Base-by-base conservation (phyloP, 1,284 basidiomycete species). In the Puccinia triticina region DNA sequence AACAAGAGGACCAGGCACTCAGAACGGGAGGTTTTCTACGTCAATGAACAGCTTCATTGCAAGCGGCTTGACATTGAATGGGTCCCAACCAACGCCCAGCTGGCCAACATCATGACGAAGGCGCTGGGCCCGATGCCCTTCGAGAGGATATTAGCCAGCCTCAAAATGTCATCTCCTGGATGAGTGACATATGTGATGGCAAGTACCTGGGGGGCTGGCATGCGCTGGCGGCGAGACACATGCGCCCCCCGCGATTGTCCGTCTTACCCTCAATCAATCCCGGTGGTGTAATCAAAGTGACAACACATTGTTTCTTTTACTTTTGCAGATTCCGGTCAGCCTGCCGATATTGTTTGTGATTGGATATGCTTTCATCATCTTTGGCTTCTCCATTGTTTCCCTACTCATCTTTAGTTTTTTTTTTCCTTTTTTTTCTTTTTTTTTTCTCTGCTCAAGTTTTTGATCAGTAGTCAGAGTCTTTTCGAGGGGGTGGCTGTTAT, bases 51-150 rank as follows among this genome's bases (percentile, higher is more conserved):
- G n/a, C 14, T 75, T 1, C 26, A n/a, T 8, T 18, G 55, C 7
- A 34, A 59, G 4, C 29, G 21, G 11, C 48, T 59, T 18, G 23
- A 18, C 14, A 74, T 74, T 18, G 4, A 74, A 11, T 74, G 72
- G 72, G 50, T 74, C n/a, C 48, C 72, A 18, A 40, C 74, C 21
- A 2, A 29, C 1, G 32, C 46, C 1, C 53, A 61, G 29, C 37
- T 59, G 11, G 75, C 75, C 26, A 32, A 77, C 26, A 34, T 77
- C n/a, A 43, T 77, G 23, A 77, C 75, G 16, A 77, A 77, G 46
- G 53, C 75, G n/a, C n/a, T 77, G 14, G 53, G 55, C 3, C 37
- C 55, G n/a, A 16, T n/a, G 46, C 46, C 26, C 23, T 46, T 50
- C 71, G 18, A 73, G 48, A 48, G 71, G 71, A 43, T 73, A 8